These are phyloP conservation scores for Symbiodinium pilosum DNA, from an alignment of 73 alveolate genomes.

Conservation along the genomic window DNA sequence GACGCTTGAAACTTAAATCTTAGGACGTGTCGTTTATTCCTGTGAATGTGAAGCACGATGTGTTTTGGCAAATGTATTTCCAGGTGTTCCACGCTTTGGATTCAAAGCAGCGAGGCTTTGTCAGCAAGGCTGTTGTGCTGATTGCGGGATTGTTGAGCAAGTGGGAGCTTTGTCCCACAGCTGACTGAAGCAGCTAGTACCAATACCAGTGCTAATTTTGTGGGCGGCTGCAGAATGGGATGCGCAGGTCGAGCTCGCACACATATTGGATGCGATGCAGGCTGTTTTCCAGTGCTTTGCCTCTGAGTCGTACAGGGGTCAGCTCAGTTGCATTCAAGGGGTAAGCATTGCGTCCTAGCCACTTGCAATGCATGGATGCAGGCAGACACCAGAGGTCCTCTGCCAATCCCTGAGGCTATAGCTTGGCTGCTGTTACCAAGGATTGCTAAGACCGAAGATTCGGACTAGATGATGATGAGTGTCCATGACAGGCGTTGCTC, in stretches of 20 bases:
- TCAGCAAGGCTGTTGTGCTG: slow-evolving; percentile 37
- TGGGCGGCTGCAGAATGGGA: background rate
- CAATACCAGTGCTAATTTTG: background rate
- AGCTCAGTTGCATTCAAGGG: background rate
- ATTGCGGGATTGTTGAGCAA: background rate
- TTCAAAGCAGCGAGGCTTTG: slow-evolving; percentile 70
- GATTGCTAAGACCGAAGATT: too few relatives aligned
- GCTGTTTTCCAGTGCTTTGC: background rate
- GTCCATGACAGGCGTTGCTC: background rate
- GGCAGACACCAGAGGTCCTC: background rate
- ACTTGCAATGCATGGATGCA: too few relatives aligned
- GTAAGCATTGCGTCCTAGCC: background rate
- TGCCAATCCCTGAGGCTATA: slow-evolving; percentile 1
- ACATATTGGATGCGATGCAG: slow-evolving; percentile 91
- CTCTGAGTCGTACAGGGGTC: background rate
- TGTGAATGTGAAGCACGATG: too few relatives aligned
- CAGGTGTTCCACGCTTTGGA: slow-evolving; percentile 62
- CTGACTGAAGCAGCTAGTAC: background rate
- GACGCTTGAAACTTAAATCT: too few relatives aligned
- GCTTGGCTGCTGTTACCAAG: too few relatives aligned
- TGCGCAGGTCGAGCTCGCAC: slow-evolving; percentile 48
- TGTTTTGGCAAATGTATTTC: too few relatives aligned
- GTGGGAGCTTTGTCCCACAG: too few relatives aligned
- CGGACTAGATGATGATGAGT: background rate
- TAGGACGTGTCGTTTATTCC: too few relatives aligned